A percentile compares a stretch with the other conserved stretches of the same genome.
phyloP scores from a whole-genome alignment of 2,329 filamentous ascomycete genomes.

The Ophiostoma australiae region DNA sequence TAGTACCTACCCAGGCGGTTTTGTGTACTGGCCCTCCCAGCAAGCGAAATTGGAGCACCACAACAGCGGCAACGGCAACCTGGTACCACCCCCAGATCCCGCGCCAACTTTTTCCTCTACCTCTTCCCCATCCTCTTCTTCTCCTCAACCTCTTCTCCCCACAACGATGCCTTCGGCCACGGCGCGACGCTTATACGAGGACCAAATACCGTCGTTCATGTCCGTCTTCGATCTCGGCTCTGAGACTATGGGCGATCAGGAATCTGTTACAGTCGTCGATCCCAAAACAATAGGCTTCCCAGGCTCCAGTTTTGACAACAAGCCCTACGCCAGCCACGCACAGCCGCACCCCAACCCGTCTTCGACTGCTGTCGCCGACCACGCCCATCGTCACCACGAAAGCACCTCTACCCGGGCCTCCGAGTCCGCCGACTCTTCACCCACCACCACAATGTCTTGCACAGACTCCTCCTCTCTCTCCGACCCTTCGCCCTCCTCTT shows the following conservation, averaged over 20 bases:
- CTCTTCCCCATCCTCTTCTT: no score
- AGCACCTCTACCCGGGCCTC: constrained; percentile 74
- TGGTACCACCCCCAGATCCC: constrained; percentile 11
- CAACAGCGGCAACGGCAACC: constrained; percentile 17
- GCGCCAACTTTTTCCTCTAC: constrained; percentile 6
- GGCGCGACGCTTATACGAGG: constrained; percentile 58
- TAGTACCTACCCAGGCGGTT: constrained; percentile 21
- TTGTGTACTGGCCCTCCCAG: constrained; percentile 14
- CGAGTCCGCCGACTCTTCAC: constrained; percentile 88
- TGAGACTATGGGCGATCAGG: constrained; percentile 50
- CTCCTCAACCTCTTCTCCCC: neutral
- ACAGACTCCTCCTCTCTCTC: constrained; percentile 87
- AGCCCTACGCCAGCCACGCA: constrained; percentile 34
- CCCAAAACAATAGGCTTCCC: constrained; percentile 47
- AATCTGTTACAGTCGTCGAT: constrained; percentile 51
- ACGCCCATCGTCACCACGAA: constrained; percentile 64
- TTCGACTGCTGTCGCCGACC: constrained; percentile 34
- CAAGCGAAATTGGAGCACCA: constrained; percentile 18
- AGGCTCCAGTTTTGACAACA: constrained; percentile 38
- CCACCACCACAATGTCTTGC: constrained; percentile 88
- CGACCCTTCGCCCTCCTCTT: constrained; percentile 85
- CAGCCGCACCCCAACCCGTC: constrained; percentile 28
- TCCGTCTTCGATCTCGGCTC: constrained; percentile 65
- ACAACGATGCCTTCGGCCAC: constrained; percentile 58
- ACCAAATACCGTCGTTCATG: constrained; percentile 71